Evolutionary conservation across 2,329 filamentous ascomycete species (phyloP), one percentile per base, ranked within the genome.

Genomic region (Trichoderma gracile): DNA sequence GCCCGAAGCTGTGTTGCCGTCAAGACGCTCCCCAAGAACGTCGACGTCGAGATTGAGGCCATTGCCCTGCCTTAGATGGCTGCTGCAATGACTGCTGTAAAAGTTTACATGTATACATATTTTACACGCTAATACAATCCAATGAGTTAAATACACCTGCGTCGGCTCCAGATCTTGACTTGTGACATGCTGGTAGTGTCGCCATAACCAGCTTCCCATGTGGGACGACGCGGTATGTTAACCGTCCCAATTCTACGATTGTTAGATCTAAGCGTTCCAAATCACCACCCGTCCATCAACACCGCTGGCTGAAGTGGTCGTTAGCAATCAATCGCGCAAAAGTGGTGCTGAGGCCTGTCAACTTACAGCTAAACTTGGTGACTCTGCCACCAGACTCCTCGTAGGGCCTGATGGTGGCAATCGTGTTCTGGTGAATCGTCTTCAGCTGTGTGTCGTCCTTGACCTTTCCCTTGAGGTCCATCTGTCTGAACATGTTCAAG

Each of bases 401-500:
- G 75, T 89, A 97, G 21, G 86, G 83, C 49, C 95, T 86, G 57
- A 99, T 81, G 2, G 88, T 97, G 73, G 86, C 92, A 74, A 99
- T 91, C 27, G 93, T 97, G 79, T 99, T 99, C 77, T 99, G 95
- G 78, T 99, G 95, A 53, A 95, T 87, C 12, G 95, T 98, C 80
- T 92, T 95, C 71, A 99, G 83, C 80, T 96, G 91, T 4, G 93
- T 97, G 76, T 98, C 93, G 73, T 96, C 93, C 74, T 92, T 92
- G 63, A 84, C 81, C 79, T 96, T 96, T 67, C 95, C 95, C 84
- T 95, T 97, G 69, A 99, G 84, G 78, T 99, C 95, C 95, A 99
- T 98, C 81, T 97, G 93, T 73, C 88, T 87, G 81, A 99, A 99
- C 92, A 98, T 97, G 78, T 98, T 97, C 76, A 97, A 81, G 25